phyloP scores from a whole-genome alignment of 257 asterid genomes.

The Gentiana straminea region DNA sequence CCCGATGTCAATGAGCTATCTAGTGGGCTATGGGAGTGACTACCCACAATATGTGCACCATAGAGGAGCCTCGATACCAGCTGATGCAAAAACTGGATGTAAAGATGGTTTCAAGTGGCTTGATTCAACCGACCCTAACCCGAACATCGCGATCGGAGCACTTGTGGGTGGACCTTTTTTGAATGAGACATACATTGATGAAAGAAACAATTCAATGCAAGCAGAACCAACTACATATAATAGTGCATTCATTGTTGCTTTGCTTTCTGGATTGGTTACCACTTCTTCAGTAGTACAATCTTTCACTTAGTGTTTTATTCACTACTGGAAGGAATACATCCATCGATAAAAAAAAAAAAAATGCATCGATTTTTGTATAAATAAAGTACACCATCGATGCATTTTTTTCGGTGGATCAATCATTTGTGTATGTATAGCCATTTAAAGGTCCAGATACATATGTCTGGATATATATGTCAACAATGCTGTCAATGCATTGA shows the following conservation, averaged over 20 bases:
- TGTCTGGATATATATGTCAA: too few species aligned
- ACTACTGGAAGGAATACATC: too few species aligned
- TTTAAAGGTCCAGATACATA: too few species aligned
- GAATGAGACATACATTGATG: conserved; percentile 58
- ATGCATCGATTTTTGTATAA: too few species aligned
- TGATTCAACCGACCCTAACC: conserved; percentile 50
- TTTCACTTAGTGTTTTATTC: conserved; percentile 30
- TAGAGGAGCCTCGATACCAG: conserved; percentile 88
- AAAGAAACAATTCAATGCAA: conserved; percentile 82
- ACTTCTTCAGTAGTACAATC: conserved; percentile 48
- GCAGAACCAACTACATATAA: conserved; percentile 80
- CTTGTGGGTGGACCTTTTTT: conserved; percentile 88
- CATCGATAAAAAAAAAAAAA: too few species aligned
- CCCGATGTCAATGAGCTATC: conserved; percentile 68
- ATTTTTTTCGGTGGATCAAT: too few species aligned
- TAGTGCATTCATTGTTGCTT: conserved; percentile 60
- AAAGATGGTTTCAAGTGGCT: conserved; percentile 84
- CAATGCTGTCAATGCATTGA: too few species aligned
- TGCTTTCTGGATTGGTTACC: conserved; percentile 70
- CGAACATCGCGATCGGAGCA: conserved; percentile 70
- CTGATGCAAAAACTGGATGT: conserved; percentile 41
- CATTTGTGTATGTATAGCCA: too few species aligned
- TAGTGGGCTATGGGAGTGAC: conserved; percentile 69
- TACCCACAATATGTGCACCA: conserved; percentile 84
- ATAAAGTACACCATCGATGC: too few species aligned